Percentiles rank a stretch among this genome's conserved stretches.
These are phyloP conservation scores for Hypoxylon sp. DNA, from an alignment of 2,329 filamentous ascomycete species.

Conservation along the genomic window DNA sequence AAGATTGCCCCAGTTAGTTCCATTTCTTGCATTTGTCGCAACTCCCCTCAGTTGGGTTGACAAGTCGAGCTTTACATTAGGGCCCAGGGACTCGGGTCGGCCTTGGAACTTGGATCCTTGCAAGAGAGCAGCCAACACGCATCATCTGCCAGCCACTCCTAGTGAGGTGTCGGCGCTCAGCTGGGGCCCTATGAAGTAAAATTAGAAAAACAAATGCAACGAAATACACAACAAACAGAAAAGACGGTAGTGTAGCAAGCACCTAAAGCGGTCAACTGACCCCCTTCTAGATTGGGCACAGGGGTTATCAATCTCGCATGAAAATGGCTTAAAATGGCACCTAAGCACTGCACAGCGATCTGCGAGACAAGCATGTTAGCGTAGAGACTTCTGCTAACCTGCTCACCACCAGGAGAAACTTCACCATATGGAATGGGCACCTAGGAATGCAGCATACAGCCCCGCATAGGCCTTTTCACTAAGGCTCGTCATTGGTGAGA, in stretches of 20 bases:
- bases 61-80: constrained; percentile 42
- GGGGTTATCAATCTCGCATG: constrained; percentile 40
- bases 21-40: constrained; percentile 44
- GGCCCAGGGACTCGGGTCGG: constrained; percentile 39
- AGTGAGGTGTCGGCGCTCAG: constrained; percentile 31
- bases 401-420: constrained; percentile 20
- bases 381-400: constrained; percentile 37
- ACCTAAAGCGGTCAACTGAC: constrained; percentile 44
- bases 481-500: constrained; percentile 35
- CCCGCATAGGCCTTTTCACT: constrained; percentile 42
- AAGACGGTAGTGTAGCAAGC: constrained; percentile 38
- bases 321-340: constrained; percentile 39
- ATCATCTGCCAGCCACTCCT: constrained; percentile 35
- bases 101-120: constrained; percentile 34
- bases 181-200: constrained; percentile 34
- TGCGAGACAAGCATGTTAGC: constrained; percentile 45
- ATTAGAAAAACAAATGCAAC: constrained; percentile 45
- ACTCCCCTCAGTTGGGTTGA: constrained; percentile 40
- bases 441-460: constrained; percentile 46
- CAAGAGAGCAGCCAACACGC: constrained; percentile 43
- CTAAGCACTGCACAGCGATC: constrained; percentile 25
- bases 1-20: constrained; percentile 37
- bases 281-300: constrained; percentile 30
- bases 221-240: constrained; percentile 40
- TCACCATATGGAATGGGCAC: constrained; percentile 41